Evolutionary conservation across 169 alveolate genomes (phyloP), one percentile per base, ranked within the genome.

Genomic region (Plasmodium gallinaceum): DNA sequence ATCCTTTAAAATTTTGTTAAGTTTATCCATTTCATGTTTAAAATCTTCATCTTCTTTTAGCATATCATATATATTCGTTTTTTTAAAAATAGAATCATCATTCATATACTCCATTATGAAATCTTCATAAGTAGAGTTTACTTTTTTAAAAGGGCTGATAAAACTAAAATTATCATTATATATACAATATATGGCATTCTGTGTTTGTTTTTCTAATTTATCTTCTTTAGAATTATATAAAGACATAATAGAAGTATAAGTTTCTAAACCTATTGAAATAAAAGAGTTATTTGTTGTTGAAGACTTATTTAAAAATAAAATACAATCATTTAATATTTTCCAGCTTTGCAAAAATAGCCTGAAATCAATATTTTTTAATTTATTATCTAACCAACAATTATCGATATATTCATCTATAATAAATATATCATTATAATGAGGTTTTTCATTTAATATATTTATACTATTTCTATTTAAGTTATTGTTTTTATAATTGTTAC

Each of bases 401-500:
- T 83, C 91, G n/a, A 83, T 73, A 83, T 45, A 52, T 57, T 83
- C 91, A 16, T 83, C 91, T 46, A 83, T 83, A 48, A 83, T 83
- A 42, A 83, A 18, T 0, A 54, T 71, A 46, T 70, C 75, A 54
- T 54, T 54, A 54, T 54, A 7, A 54, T 54, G 20, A n/a, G 12
- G 1, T 9, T 5, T 66, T 12, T 66, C 58, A 12, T 66, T 66
- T 32, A 8, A n/a, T 5, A 7, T 42, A 2, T 32, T 26, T 43
- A 42, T 66, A 3, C 22, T 66, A 5, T 52, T 9, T 5, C 58
- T 32, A 37, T 43, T 46, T 22, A 6, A 32, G 16, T 9, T 22
- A 18, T 12, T 66, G 16, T 22, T 12, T 10, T 37, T 54, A 32
- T 61, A 32, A 16, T 9, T 10, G 7, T 10, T 65, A 26, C 12